Evolutionary conservation across 805 yeast genomes (phyloP), one percentile per base, ranked within the genome.

Genomic region (Starmera amethionina): DNA sequence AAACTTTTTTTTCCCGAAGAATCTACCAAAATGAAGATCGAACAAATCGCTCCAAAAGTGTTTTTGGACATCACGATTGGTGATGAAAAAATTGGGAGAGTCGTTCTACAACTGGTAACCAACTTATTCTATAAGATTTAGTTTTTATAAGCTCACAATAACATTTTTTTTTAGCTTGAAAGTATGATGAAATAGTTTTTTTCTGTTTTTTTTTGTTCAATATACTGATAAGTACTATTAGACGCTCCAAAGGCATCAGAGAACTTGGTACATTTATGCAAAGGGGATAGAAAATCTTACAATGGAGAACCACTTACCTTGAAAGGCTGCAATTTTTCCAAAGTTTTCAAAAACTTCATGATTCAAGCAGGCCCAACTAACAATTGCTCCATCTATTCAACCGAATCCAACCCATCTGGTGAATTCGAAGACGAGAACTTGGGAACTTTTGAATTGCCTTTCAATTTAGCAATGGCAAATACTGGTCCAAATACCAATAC

Each of bases 351-450:
- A 51, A 82, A 79, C 54, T 83, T 83, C 52, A 74, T 81, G 67
- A 60, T 82, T 14, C 89, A 82, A 56, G 78, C 76, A 4, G 89
- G 89, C 32, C 85, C 79, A 52, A 59, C 52, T 32, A 72, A 79
- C 36, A 79, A 77, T 9, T 61, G 61, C 28, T 72, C 77, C 1
- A 64, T 69, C 11, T 67, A 55, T 47, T 60, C 60, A 12, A 52
- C 48, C 8, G 49, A 51, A 18, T 48, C 49, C 22, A 57, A 49
- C 15, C 40, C 51, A 11, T 56, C 51, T 29, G 71, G 69, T 2
- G 48, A 51, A 16, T 77, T 77, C 46, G 70, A 64, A 25, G 82
- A 77, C 49, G 93, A 82, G 54, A 81, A 82, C 54, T 36, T 64
- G 16, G 61, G 52, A 0, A 47, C 67, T 32, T 48, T 58, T 33